Conservation (phyloP, 371 early-diverging fungal species). For the Mucor sp. region DNA sequence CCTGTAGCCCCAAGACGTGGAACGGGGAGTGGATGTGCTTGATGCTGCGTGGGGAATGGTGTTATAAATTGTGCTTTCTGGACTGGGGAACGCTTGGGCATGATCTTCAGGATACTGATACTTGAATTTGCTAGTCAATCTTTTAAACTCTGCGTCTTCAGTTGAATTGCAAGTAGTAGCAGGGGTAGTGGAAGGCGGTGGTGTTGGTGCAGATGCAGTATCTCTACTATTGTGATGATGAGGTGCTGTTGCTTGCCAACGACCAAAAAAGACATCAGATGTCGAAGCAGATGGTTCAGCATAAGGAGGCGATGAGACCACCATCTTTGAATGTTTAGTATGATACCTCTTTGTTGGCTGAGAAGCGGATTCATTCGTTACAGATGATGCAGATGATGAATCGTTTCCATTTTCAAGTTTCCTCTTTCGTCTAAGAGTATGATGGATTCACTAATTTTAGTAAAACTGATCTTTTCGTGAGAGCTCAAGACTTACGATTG, state of each 20-base stretch:
- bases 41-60: not conserved
- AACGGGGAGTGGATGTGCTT: not conserved
- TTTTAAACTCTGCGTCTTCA: not conserved
- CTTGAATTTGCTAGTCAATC: not conserved
- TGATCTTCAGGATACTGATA: constrained; percentile 1
- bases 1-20: not conserved
- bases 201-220: not conserved
- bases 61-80: constrained; percentile 17
- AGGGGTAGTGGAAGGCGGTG: not conserved
- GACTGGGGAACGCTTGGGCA: constrained; percentile 16
- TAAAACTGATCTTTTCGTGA: not conserved
- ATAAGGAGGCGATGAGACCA: constrained; percentile 9
- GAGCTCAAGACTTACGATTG: constrained; percentile 20
- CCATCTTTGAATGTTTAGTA: not conserved
- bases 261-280: constrained; percentile 19
- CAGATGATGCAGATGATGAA: not conserved
- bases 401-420: constrained; percentile 4
- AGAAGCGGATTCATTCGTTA: not conserved
- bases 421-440: constrained; percentile 12
- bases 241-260: constrained; percentile 18
- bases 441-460: not conserved
- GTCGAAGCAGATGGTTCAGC: constrained; percentile 3
- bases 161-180: not conserved
- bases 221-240: not conserved
- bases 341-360: constrained; percentile 1